Conservation (phyloP, 2,329 filamentous ascomycete species). For the Curvularia sp. region DNA sequence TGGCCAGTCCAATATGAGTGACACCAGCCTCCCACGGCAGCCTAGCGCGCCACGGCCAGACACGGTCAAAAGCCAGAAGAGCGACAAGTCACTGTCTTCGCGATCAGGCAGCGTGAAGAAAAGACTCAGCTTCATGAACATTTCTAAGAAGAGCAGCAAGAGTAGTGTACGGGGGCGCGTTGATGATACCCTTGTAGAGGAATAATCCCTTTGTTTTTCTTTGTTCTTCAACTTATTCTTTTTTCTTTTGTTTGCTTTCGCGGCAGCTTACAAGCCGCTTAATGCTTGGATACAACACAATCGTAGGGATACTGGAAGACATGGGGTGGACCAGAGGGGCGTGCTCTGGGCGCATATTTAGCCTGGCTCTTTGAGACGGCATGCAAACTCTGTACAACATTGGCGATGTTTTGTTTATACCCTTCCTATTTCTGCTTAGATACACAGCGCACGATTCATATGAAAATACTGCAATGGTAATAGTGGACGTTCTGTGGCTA, state of each 20-base stretch:
- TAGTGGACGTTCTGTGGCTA: background rate
- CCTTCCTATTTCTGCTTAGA: conserved; percentile 15
- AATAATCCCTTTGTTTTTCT: conserved; percentile 27
- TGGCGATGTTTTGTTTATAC: conserved; percentile 25
- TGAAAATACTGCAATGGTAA: conserved; percentile 9
- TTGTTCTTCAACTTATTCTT: background rate
- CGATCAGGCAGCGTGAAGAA: conserved; percentile 71
- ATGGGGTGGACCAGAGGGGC: conserved; percentile 5
- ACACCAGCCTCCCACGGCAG: conserved; percentile 28
- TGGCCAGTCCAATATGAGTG: conserved; percentile 27
- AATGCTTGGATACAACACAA: conserved; percentile 21
- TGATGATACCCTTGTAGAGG: conserved; percentile 45
- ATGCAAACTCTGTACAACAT: conserved; percentile 13
- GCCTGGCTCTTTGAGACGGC: conserved; percentile 6
- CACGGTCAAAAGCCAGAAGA: conserved; percentile 52
- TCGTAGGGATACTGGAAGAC: conserved; percentile 5
- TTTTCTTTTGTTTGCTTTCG: conserved; percentile 9
- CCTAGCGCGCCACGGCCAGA: conserved; percentile 32
- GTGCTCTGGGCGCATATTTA: conserved; percentile 11
- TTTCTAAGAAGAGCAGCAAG: conserved; percentile 73
- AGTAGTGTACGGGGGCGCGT: conserved; percentile 51
- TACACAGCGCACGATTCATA: conserved; percentile 9
- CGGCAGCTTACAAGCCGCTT: conserved; percentile 18
- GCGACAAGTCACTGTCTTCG: conserved; percentile 52
- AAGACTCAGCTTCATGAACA: conserved; percentile 77